phyloP scores from a whole-genome alignment of 768 basidiomycete species.

The Phaeolepiota aurea region DNA sequence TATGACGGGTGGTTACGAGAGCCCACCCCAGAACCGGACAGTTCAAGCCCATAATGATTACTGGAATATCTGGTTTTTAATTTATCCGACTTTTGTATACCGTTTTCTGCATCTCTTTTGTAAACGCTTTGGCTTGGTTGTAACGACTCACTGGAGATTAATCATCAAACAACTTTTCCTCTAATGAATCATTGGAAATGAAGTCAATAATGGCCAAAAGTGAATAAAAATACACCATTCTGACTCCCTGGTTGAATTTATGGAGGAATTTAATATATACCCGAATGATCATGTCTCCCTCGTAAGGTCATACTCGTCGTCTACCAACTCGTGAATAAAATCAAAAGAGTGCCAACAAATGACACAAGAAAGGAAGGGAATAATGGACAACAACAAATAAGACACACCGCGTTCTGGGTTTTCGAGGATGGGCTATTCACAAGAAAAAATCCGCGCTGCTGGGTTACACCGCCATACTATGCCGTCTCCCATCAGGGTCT shows the following conservation, averaged over 20 bases:
- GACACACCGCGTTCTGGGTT: neutral
- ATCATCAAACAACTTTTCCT: too few species aligned
- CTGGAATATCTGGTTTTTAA: too few species aligned
- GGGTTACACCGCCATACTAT: constrained; percentile 56
- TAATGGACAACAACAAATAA: too few species aligned
- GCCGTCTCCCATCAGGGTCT: constrained; percentile 48
- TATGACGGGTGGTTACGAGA: constrained; percentile 38
- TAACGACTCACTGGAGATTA: too few species aligned
- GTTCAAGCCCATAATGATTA: neutral
- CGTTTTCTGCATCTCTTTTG: neutral
- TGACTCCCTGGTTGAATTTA: neutral
- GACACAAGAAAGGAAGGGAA: neutral
- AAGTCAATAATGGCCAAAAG: neutral
- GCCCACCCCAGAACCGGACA: constrained; percentile 1
- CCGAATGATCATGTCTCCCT: neutral
- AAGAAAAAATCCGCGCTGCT: neutral
- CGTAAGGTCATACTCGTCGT: neutral
- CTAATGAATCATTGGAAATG: too few species aligned
- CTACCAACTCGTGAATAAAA: neutral
- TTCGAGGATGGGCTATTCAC: neutral
- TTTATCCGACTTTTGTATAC: neutral
- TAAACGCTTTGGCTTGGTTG: neutral
- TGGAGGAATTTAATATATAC: neutral
- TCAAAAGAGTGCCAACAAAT: neutral
- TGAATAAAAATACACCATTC: neutral